Conservation (phyloP, 2,329 filamentous ascomycete genomes). For the Diaporthe vaccinii region DNA sequence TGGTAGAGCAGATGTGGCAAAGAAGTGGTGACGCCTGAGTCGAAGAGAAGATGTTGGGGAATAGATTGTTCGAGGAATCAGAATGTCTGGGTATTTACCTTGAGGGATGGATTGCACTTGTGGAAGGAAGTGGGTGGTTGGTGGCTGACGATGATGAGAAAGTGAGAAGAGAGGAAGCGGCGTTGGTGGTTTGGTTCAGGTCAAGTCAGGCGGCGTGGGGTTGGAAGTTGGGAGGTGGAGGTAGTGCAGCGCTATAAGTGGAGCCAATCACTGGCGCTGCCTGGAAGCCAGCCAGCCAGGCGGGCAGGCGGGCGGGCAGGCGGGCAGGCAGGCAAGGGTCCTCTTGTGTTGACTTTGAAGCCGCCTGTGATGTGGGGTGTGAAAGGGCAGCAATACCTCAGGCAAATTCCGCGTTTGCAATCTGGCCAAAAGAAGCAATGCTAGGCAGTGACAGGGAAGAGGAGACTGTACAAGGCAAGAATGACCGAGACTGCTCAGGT, state of each 20-base stretch:
- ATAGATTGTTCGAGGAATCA: background rate
- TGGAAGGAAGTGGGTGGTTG: slow-evolving; percentile 2
- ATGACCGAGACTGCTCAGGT: background rate
- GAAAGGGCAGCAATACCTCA: background rate
- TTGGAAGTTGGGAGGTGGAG: slow-evolving; percentile 32
- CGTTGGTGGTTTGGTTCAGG: slow-evolving; percentile 30
- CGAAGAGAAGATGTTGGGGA: background rate
- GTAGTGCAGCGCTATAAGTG: background rate
- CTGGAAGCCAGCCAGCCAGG: background rate
- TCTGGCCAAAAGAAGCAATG: background rate
- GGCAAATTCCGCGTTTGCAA: background rate
- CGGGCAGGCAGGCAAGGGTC: background rate
- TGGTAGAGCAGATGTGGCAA: background rate
- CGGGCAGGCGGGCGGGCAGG: background rate
- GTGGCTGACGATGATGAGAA: slow-evolving; percentile 26
- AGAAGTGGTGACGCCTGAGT: background rate
- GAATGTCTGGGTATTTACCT: background rate
- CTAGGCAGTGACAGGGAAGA: background rate
- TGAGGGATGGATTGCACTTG: background rate
- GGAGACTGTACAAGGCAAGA: background rate
- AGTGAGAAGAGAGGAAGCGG: slow-evolving; percentile 17
- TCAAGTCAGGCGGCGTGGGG: slow-evolving; percentile 24
- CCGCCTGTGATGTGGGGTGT: background rate
- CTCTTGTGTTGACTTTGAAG: background rate
- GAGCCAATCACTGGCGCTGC: slow-evolving; percentile 28